These are phyloP conservation scores for Pestalotiopsis sp. DNA, from an alignment of 2,329 filamentous ascomycete genomes.

Conservation along the genomic window DNA sequence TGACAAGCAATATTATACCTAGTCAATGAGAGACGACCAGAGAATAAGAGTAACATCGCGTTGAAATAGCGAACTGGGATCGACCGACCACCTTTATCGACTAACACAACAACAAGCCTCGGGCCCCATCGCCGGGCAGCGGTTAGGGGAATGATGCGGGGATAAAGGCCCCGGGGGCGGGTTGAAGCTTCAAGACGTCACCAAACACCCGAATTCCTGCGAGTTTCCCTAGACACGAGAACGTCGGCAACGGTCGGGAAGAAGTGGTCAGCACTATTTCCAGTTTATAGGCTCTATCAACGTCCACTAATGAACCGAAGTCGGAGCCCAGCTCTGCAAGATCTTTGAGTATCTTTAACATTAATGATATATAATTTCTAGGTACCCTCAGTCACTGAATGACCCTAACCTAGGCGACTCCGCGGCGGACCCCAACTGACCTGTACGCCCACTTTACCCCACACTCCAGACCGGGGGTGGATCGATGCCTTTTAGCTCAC, in stretches of 20 bases:
- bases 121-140: background rate
- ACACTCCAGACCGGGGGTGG: background rate
- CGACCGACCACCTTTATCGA: background rate
- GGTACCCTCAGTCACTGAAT: background rate
- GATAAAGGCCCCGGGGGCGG: background rate
- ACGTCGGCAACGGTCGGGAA: too few relatives aligned
- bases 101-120: background rate
- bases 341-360: background rate
- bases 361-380: background rate
- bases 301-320: background rate
- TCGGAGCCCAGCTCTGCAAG: background rate
- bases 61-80: background rate
- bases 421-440: background rate
- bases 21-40: background rate
- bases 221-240: background rate
- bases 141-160: conserved; percentile 1
- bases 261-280: background rate
- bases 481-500: background rate
- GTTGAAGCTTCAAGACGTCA: background rate
- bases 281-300: background rate
- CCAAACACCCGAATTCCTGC: background rate
- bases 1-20: background rate
- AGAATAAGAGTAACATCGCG: background rate
- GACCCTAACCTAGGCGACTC: background rate
- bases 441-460: background rate